Conservation (phyloP, 106 monocot genomes). For the Apostasia ramifera region DNA sequence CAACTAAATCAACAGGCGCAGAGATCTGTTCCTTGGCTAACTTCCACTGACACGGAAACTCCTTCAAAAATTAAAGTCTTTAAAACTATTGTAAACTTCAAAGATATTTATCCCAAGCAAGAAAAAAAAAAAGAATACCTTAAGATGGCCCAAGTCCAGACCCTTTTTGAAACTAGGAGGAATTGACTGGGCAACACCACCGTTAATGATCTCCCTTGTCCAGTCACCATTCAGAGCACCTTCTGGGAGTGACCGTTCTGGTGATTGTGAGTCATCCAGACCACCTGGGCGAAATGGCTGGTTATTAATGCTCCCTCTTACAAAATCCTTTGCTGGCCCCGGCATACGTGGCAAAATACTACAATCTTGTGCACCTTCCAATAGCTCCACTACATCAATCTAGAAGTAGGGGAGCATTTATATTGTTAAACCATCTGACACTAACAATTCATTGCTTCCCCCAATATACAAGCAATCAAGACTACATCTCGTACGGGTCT, state of each 20-base stretch:
- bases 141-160: slow-evolving; percentile 60
- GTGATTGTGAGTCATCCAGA: slow-evolving; percentile 31
- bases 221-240: slow-evolving; percentile 71
- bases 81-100: not conserved
- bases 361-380: slow-evolving; percentile 56
- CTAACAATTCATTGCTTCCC: too few species aligned
- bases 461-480: too few species aligned
- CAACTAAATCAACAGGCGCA: slow-evolving; percentile 1
- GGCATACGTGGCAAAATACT: slow-evolving; percentile 48
- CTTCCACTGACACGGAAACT: slow-evolving; percentile 46
- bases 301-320: slow-evolving; percentile 72
- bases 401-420: slow-evolving; percentile 8
- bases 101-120: not conserved
- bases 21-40: slow-evolving; percentile 9
- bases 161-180: slow-evolving; percentile 83
- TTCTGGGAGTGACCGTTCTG: slow-evolving; percentile 38
- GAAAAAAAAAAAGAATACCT: slow-evolving; percentile 35
- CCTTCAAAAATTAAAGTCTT: slow-evolving; percentile 25
- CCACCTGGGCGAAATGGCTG: slow-evolving; percentile 90
- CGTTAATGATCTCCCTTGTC: slow-evolving; percentile 64
- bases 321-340: slow-evolving; percentile 81
- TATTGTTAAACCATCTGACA: too few species aligned
- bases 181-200: slow-evolving; percentile 44
- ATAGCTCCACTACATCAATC: slow-evolving; percentile 49
- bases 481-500: too few species aligned